phyloP scores from a whole-genome alignment of 176 grass and related monocot species.

The Stipa capillata region DNA sequence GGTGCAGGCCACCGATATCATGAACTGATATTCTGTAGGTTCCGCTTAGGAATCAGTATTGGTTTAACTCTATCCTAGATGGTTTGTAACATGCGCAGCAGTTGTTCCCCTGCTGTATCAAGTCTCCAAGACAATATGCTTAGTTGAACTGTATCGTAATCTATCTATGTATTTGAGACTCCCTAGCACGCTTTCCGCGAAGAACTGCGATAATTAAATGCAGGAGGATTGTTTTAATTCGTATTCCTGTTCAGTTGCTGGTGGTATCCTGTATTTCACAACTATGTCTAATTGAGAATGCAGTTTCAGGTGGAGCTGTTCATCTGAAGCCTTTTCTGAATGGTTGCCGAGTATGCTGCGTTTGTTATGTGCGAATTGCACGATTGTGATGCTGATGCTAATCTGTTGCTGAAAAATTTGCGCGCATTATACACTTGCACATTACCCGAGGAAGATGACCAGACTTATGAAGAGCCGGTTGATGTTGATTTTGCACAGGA shows the following conservation, averaged over 20 bases:
- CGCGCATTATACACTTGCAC: neutral
- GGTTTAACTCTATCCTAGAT: too few species aligned
- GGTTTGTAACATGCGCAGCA: neutral
- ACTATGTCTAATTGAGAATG: neutral
- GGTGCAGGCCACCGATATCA: too few species aligned
- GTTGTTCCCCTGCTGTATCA: neutral
- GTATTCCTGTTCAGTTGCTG: neutral
- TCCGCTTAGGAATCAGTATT: conserved; percentile 40
- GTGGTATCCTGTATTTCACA: neutral
- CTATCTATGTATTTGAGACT: conserved; percentile 18
- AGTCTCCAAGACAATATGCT: conserved; percentile 3
- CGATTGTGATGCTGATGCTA: neutral
- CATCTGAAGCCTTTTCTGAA: too few species aligned
- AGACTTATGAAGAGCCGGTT: too few species aligned
- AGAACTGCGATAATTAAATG: too few species aligned
- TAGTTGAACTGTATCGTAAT: conserved; percentile 12
- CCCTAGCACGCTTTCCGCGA: conserved; percentile 3
- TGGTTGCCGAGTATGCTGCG: neutral
- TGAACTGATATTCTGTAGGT: too few species aligned
- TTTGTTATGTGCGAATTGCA: neutral
- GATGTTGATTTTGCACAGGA: too few species aligned
- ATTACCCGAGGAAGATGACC: too few species aligned
- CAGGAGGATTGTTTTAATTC: too few species aligned
- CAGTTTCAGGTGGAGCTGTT: neutral
- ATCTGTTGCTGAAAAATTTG: too few species aligned